phyloP scores from a whole-genome alignment of 176 grass and related monocot species.

The Rhynchospora pubera region DNA sequence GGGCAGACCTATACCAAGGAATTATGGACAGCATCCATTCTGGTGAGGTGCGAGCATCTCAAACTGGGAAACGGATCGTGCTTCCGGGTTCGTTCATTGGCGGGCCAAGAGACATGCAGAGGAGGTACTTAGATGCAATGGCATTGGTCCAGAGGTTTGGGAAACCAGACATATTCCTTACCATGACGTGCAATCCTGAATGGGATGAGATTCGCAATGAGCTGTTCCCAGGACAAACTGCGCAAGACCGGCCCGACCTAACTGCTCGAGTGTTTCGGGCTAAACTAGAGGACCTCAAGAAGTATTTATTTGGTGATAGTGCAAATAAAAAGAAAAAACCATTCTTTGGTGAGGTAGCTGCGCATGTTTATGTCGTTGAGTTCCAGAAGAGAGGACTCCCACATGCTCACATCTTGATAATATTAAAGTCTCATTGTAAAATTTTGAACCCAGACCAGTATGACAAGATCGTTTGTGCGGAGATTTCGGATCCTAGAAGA shows the following conservation, averaged over 20 bases:
- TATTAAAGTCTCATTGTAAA: background rate
- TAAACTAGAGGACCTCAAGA: no score
- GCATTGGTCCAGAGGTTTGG: background rate
- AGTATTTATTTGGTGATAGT: no score
- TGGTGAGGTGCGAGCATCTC: background rate
- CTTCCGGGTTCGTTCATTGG: background rate
- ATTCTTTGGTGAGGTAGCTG: no score
- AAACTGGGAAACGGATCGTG: background rate
- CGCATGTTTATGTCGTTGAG: background rate
- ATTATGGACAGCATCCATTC: background rate
- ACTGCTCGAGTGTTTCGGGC: no score
- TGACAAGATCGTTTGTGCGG: background rate
- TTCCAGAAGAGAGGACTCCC: constrained; percentile 11
- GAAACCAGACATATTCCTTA: background rate
- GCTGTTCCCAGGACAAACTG: no score
- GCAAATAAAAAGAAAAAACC: no score
- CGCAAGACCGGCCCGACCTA: no score
- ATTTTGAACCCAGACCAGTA: constrained; percentile 12
- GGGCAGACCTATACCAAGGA: background rate
- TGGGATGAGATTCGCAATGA: no score
- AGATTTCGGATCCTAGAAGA: background rate
- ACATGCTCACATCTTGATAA: background rate
- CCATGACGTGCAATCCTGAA: background rate
- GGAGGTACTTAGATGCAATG: background rate
- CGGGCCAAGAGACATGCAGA: background rate